These are phyloP conservation scores for Stenocarpella maydis DNA, from an alignment of 2,329 filamentous ascomycete species.

Conservation along the genomic window DNA sequence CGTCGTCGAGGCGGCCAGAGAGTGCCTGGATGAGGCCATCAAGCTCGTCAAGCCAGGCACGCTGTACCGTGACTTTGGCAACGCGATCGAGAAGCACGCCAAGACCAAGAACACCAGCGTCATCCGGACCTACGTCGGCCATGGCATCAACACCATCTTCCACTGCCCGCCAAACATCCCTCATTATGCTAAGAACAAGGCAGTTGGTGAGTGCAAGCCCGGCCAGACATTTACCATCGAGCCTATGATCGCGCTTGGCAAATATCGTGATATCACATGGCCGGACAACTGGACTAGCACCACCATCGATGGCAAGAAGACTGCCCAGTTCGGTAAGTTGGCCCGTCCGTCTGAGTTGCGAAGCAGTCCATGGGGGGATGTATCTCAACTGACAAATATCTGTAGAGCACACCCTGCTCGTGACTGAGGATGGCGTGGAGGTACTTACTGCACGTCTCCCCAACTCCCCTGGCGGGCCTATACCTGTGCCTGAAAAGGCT, in stretches of 20 bases:
- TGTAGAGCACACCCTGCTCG: slow-evolving; percentile 80
- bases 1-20: slow-evolving; percentile 88
- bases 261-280: slow-evolving; percentile 93
- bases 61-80: slow-evolving; percentile 91
- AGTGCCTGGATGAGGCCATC: slow-evolving; percentile 91
- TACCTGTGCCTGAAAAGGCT: slow-evolving; percentile 61
- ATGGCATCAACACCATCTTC: slow-evolving; percentile 93
- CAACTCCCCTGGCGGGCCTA: slow-evolving; percentile 78
- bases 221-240: slow-evolving; percentile 99
- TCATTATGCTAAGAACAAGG: slow-evolving; percentile 99
- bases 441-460: slow-evolving; percentile 78
- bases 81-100: slow-evolving; percentile 93
- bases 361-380: too few relatives aligned
- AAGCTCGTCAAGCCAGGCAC: slow-evolving; percentile 92
- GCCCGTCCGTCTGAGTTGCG: background rate
- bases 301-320: slow-evolving; percentile 86
- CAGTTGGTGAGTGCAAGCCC: slow-evolving; percentile 89
- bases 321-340: slow-evolving; percentile 86
- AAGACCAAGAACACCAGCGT: slow-evolving; percentile 87
- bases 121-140: slow-evolving; percentile 94
- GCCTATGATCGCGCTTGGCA: slow-evolving; percentile 95
- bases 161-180: slow-evolving; percentile 94
- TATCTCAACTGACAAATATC: background rate
- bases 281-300: slow-evolving; percentile 98
- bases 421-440: slow-evolving; percentile 86